Percentiles rank a stretch among this genome's conserved stretches.
Conservation (phyloP, 257 asterid species). For the Ocimum tenuiflorum region DNA sequence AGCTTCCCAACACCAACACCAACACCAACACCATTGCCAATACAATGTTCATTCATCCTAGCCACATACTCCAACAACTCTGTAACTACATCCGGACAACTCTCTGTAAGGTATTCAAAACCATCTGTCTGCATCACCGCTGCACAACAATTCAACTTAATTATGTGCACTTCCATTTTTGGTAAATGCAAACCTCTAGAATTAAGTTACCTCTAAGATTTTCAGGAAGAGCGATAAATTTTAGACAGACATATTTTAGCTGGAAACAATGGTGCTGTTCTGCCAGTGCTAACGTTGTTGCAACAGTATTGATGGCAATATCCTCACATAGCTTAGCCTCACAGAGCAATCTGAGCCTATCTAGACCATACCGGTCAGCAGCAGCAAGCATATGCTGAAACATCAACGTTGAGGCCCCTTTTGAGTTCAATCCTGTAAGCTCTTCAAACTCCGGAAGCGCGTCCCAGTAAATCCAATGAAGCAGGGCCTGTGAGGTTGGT, state of each 20-base stretch:
- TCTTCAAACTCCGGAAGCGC: conserved; percentile 76
- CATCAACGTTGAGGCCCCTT: conserved; percentile 88
- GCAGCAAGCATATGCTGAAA: conserved; percentile 96
- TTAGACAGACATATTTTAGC: conserved; percentile 78
- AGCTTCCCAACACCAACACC: conserved; percentile 48
- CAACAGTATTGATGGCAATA: conserved; percentile 89
- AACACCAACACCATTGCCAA: no score
- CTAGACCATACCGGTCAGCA: conserved; percentile 86
- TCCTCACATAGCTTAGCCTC: conserved; percentile 74
- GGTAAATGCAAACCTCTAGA: conserved; percentile 9
- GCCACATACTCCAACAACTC: conserved; percentile 87
- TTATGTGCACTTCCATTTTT: background rate
- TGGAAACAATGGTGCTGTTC: conserved; percentile 96
- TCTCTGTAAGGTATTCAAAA: conserved; percentile 76
- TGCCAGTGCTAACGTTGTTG: conserved; percentile 90
- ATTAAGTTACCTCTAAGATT: conserved; percentile 83
- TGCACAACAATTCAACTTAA: background rate
- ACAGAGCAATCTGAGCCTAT: conserved; percentile 78
- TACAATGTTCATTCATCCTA: conserved; percentile 55
- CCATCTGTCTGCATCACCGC: conserved; percentile 73
- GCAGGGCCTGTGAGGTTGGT: conserved; percentile 51
- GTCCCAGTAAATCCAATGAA: conserved; percentile 91
- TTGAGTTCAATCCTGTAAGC: conserved; percentile 70
- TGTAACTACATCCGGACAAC: conserved; percentile 75
- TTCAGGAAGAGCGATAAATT: conserved; percentile 75